phyloP scores from a whole-genome alignment of 139 green algal species.

The Volvox africanus region DNA sequence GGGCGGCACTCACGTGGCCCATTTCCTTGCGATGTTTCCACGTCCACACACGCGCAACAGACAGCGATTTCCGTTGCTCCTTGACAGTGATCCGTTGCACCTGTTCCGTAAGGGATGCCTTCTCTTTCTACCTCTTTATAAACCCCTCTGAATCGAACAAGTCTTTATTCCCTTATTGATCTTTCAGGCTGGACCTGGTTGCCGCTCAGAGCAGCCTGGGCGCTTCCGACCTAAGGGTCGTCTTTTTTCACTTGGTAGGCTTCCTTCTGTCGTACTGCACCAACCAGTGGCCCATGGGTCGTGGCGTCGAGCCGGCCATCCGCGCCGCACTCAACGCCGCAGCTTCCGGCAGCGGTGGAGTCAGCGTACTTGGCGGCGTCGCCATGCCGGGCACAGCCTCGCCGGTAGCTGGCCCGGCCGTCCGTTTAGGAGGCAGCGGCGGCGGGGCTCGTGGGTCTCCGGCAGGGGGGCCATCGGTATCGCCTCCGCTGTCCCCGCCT shows the following conservation, averaged over 20 bases:
- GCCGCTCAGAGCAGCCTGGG: conserved; percentile 66
- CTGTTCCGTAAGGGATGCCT: too few species aligned
- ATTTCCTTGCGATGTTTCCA: too few species aligned
- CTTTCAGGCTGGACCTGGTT: conserved; percentile 59
- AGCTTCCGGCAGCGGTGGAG: neutral
- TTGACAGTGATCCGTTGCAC: too few species aligned
- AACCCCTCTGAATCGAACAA: too few species aligned
- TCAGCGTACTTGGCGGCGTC: neutral
- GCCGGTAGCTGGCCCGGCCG: neutral
- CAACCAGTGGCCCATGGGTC: conserved; percentile 49
- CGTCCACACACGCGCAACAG: too few species aligned
- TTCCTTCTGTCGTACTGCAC: conserved; percentile 72
- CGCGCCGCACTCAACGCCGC: conserved; percentile 13
- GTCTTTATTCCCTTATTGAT: too few species aligned
- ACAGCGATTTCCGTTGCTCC: too few species aligned
- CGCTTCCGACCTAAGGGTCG: conserved; percentile 59
- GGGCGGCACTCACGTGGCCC: too few species aligned
- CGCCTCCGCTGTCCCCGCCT: neutral
- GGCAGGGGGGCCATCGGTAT: neutral
- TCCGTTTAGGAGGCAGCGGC: neutral
- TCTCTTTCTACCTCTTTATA: too few species aligned
- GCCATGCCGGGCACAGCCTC: neutral
- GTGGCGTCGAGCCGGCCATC: conserved; percentile 14
- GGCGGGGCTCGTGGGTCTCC: neutral
- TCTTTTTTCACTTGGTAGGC: conserved; percentile 70